Percentiles rank a stretch among this genome's conserved stretches.
phyloP scores from a whole-genome alignment of 306 rosid genomes.

The Sesbania bispinosa region DNA sequence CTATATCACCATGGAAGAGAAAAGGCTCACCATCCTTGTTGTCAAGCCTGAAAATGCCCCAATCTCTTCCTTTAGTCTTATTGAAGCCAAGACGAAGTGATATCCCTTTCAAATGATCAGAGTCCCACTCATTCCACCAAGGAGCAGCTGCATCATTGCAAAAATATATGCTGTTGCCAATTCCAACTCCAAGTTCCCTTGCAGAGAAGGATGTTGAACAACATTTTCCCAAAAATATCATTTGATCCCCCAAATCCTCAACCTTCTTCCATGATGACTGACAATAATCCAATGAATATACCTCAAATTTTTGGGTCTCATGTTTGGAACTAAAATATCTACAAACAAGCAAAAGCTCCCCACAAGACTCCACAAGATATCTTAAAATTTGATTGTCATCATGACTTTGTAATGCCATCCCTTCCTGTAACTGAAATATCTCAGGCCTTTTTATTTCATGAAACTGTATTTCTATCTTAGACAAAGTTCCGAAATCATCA shows the following conservation, averaged over 20 bases:
- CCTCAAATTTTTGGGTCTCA: constrained; percentile 45
- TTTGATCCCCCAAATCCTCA: constrained; percentile 35
- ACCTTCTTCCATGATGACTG: constrained; percentile 46
- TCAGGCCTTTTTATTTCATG: constrained; percentile 40
- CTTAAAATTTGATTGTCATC: constrained; percentile 25
- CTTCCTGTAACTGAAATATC: constrained; percentile 3
- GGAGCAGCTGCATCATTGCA: constrained; percentile 48
- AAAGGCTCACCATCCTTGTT: constrained; percentile 10
- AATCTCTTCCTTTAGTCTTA: constrained; percentile 36
- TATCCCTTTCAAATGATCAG: constrained; percentile 41
- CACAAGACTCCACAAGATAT: constrained; percentile 56
- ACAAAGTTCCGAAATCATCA: too few species aligned
- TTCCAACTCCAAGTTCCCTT: constrained; percentile 40
- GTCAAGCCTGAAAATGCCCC: constrained; percentile 47
- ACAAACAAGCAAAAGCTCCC: constrained; percentile 52
- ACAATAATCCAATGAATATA: constrained; percentile 34
- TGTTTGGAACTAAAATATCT: constrained; percentile 40
- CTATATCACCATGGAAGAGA: constrained; percentile 47
- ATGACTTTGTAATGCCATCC: not conserved
- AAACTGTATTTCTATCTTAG: constrained; percentile 32
- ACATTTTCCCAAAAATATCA: constrained; percentile 58
- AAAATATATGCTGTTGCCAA: constrained; percentile 43
- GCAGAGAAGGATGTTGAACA: constrained; percentile 47
- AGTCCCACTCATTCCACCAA: constrained; percentile 79
- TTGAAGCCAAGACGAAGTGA: constrained; percentile 32